Evolutionary conservation across 2,329 filamentous ascomycete genomes (phyloP), one percentile per base, ranked within the genome.

Genomic region (Neofusicoccum sp.): DNA sequence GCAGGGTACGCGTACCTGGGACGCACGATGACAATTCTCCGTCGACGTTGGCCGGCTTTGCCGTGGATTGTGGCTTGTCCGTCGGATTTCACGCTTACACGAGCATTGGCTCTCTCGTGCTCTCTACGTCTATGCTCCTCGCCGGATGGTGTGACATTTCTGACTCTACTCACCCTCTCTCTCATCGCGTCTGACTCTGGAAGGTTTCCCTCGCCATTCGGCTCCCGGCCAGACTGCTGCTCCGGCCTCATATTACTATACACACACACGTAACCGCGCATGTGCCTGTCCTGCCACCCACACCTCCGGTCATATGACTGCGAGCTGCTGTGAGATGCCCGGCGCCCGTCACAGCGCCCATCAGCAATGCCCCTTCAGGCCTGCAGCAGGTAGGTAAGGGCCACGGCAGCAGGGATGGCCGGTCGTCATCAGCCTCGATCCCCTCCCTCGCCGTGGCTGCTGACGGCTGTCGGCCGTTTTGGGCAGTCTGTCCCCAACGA

Each of bases 261-360:
- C 14, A 47, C 47, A n/a, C 41, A n/a, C 39, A 44, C 14, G 39
- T 39, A 44, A 43, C 54, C 41, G 45, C 33, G 34, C 31, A 58
- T n/a, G 33, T 14, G 31, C 6, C 22, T 22, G 22, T 22, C 12
- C 7, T 14, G 14, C 8, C 54, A 45, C 54, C 45, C 54, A 45
- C 54, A 45, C 41, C 54, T 58, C 54, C 5, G 28, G 39, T 58
- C 54, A 58, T 29, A 58, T 58, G 54, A 58, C 54, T 41, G 39
- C 54, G 12, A 58, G 41, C n/a, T 58, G 54, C 54, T 58, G 54
- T 58, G 54, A 45, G 54, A 58, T 58, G 54, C 41, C n/a, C 29
- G 41, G 9, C 41, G 54, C 54, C 31, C 54, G 16, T 58, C 54
- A 45, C 39, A 36, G 22, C 52, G 52, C 52, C n/a, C 43, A 58